Evolutionary conservation across 169 alveolate species (phyloP).

Genomic region (Perkinsus marinus): DNA sequence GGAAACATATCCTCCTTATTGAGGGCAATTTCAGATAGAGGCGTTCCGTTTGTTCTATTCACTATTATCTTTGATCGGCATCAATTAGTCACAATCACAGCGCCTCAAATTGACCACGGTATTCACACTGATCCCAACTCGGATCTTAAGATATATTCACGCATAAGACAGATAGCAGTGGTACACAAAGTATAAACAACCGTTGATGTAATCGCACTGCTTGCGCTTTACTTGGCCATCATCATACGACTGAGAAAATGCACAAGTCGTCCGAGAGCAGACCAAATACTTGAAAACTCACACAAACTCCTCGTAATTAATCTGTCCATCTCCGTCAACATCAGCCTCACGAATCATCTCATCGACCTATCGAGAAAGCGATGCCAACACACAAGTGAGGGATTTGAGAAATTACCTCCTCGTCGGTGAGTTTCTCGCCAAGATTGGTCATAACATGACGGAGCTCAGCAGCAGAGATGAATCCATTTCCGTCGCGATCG

Average conservation of each 20-base stretch:
- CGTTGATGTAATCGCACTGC: neutral
- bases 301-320: constrained; percentile 94
- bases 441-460: constrained; percentile 96
- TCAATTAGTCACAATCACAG: too few species aligned
- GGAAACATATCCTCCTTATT: too few species aligned
- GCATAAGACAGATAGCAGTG: neutral
- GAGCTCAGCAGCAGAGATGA: constrained; percentile 95
- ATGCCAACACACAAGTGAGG: neutral
- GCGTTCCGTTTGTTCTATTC: too few species aligned
- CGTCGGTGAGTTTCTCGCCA: constrained; percentile 95
- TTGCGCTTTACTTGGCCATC: constrained; percentile 72
- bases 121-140: too few species aligned
- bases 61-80: too few species aligned
- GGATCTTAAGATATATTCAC: too few species aligned
- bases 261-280: constrained; percentile 18
- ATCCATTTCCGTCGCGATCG: constrained; percentile 49
- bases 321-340: constrained; percentile 97
- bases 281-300: constrained; percentile 67
- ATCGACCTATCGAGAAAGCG: constrained; percentile 52
- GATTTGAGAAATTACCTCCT: constrained; percentile 45
- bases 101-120: too few species aligned
- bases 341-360: constrained; percentile 99
- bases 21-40: too few species aligned
- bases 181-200: neutral
- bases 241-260: constrained; percentile 50